Evolutionary conservation across 805 yeast genomes (phyloP).

Genomic region (Barnettozyma populi): DNA sequence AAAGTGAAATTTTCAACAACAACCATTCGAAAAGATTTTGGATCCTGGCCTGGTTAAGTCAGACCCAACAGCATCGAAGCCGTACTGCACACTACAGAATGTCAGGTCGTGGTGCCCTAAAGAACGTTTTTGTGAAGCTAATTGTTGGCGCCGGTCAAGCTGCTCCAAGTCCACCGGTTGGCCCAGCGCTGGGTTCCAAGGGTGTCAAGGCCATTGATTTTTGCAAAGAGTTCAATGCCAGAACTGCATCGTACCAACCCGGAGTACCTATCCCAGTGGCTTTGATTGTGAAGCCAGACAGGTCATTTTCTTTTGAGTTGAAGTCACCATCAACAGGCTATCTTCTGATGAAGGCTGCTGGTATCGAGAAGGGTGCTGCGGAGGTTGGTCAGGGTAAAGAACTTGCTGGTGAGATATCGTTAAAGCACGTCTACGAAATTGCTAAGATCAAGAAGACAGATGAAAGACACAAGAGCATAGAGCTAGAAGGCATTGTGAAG

Average conservation of each 20-base stretch:
- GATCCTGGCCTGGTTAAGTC: too few species aligned
- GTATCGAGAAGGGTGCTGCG: conserved; percentile 72
- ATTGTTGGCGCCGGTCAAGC: conserved; percentile 97
- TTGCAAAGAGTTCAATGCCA: conserved; percentile 96
- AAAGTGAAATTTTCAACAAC: background rate
- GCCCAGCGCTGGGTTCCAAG: conserved; percentile 97
- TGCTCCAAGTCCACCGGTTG: conserved; percentile 98
- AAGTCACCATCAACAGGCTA: conserved; percentile 91
- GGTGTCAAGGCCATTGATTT: conserved; percentile 98
- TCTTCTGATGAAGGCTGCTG: conserved; percentile 77
- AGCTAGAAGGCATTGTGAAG: conserved; percentile 72
- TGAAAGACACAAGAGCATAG: conserved; percentile 64
- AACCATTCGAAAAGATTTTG: background rate
- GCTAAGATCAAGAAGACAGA: conserved; percentile 92
- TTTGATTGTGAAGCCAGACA: conserved; percentile 85
- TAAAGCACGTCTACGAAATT: conserved; percentile 90
- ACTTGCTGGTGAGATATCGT: conserved; percentile 58
- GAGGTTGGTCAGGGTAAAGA: conserved; percentile 48
- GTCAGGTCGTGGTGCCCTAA: conserved; percentile 25
- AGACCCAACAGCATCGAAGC: too few species aligned
- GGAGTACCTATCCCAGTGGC: conserved; percentile 89
- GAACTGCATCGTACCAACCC: conserved; percentile 81
- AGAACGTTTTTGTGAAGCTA: conserved; percentile 66
- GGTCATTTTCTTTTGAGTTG: conserved; percentile 79
- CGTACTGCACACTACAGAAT: conserved; percentile 6